Base-by-base conservation (phyloP, 441 rosid species). In the Erysimum pusillum region DNA sequence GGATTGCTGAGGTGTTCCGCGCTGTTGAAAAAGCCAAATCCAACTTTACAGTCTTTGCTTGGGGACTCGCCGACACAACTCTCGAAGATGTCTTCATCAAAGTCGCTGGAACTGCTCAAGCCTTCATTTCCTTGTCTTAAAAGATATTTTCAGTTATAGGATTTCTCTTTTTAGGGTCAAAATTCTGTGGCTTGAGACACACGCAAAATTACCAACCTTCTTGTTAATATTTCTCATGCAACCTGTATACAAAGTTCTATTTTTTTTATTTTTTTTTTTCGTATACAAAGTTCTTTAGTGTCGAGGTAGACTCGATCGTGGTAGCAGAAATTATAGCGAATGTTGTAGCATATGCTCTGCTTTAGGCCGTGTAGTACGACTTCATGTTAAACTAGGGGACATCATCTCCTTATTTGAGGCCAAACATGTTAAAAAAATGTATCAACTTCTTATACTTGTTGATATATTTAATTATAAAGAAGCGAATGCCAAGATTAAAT, bases 81-180 rank as follows among this genome's bases (percentile, higher is more conserved):
- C 87, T 96, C 42, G 98, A 93, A 82, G 99, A 91, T 76, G 98
- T 96, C 63, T 93, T 93, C 90, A 85, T 93, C 85, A 96, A 93
- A 85, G 97, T 93, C 63, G 97, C 98, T 46, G 83, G 79, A 9
- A 77, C 52, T 22, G 87, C 96, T 3, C 86, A 87, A 82, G 82
- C 79, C 25, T 81, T 84, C 67, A 80, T 60, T 53, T 74, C 81
- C 13, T 69, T 79, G 70, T 84, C 89, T 10, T 88, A 84, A 57
- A 57, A 20, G 6, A 34, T 56, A 5, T 31, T 32, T 57, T 56
- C 39, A 54, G 18, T 69, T 69, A 31, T 6, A 53, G 41, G 18
- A 54, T 2, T 57, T 57, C 45, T 44, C 28, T 31, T 41, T 63
- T 44, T 63, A 42, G 0, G 28, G 9, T 44, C 25, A 44, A 63